Evolutionary conservation across 2,329 filamentous ascomycete species (phyloP).

Genomic region (Zymoseptoria ardabiliae): DNA sequence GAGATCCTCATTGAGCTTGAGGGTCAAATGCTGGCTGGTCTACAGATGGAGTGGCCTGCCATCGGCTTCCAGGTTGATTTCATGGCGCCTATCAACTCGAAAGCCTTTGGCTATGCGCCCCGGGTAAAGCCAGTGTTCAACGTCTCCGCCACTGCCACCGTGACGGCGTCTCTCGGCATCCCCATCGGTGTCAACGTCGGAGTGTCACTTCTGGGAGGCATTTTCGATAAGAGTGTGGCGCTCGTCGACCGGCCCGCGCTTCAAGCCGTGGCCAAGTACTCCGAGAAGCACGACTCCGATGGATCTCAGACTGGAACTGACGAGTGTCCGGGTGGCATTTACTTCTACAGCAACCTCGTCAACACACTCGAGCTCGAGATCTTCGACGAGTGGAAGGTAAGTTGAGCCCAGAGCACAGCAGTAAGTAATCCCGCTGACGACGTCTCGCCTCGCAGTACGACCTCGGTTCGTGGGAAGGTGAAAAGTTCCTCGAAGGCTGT

Average conservation of each 20-base stretch:
- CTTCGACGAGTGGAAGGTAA: not conserved
- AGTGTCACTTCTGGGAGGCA: constrained; percentile 1
- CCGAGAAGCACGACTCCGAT: no score
- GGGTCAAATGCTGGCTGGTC: constrained; percentile 1
- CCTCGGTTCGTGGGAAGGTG: constrained; percentile 1
- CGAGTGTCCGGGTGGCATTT: not conserved
- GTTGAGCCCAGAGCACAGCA: no score
- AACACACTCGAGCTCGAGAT: not conserved
- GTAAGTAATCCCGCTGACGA: no score
- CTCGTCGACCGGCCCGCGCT: not conserved
- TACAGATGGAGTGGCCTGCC: not conserved
- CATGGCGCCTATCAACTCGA: not conserved
- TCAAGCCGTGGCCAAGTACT: constrained; percentile 1
- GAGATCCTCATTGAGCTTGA: not conserved
- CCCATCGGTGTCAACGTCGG: constrained; percentile 1
- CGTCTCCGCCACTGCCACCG: not conserved
- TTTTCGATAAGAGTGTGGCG: not conserved
- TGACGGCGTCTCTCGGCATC: not conserved
- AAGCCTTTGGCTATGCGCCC: not conserved
- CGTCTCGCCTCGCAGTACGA: not conserved
- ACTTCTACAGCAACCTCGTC: not conserved
- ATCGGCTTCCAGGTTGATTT: not conserved
- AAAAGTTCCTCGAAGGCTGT: constrained; percentile 1
- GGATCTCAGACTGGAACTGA: no score
- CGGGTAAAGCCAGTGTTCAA: not conserved